Evolutionary conservation across 2,329 filamentous ascomycete species (phyloP), one percentile per base, ranked within the genome.

Genomic region (Scortechinia acanthostroma): DNA sequence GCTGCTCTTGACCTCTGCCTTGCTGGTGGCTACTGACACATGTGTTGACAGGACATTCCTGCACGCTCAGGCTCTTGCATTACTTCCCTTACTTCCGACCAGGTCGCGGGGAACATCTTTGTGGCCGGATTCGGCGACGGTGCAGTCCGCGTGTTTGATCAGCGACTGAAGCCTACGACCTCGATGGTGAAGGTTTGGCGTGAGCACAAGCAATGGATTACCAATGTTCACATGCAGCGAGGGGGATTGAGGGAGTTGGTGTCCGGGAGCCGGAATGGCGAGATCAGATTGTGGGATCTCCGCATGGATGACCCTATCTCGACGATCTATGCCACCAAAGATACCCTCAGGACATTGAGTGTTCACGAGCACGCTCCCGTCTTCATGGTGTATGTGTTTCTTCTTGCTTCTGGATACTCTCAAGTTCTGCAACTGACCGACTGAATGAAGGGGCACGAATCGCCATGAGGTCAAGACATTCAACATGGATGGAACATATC

Each of bases 101-200:
- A 97, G 71, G 95, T 98, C 64, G 95, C 94, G 44, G 93, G 93
- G 37, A 91, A 96, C 57, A 82, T 96, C 42, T 96, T 98, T 56
- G 87, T 95, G 10, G 93, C 93, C 33, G 93, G 93, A 2, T 98
- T 97, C 56, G 93, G 93, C 16, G 94, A 98, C 56, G 93, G 93
- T 23, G 91, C 90, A 1, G 84, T 98, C 37, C 80, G 93, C 44
- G 90, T 96, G 3, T 98, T 96, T 59, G 93, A 98, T 62, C 88
- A 91, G 51, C 83, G 93, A 13, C 68, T 88, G 50, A 83, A 84
- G 50, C 86, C 90, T 2, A 86, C 89, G 48, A 89, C 93, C 45
- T 86, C 87, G 16, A 96, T 97, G 91, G 86, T 96, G 46, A 88
- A 87, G 64, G 91, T 91, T 53, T 98, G 93, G 91, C 93, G 94